Conservation (phyloP, 1,284 basidiomycete genomes). For the Puccinia horiana region DNA sequence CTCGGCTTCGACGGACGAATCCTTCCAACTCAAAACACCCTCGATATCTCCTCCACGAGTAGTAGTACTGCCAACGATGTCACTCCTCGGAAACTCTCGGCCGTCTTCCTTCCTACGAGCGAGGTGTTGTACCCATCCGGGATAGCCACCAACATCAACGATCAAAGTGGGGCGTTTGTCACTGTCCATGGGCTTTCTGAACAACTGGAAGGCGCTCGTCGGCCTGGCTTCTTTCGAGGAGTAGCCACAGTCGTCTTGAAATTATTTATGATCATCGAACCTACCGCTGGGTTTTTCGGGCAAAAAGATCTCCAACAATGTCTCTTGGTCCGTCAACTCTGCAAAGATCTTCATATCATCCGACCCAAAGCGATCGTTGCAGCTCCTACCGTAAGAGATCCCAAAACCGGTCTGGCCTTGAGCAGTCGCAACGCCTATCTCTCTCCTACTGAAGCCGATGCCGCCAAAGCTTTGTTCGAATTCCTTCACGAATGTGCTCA, state of each 20-base stretch:
- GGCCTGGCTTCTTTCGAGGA: constrained; percentile 91
- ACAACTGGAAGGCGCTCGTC: constrained; percentile 78
- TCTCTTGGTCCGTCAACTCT: constrained; percentile 79
- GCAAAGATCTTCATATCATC: constrained; percentile 75
- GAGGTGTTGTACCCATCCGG: constrained; percentile 86
- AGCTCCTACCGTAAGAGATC: constrained; percentile 73
- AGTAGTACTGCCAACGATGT: background rate
- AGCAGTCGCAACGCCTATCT: constrained; percentile 91
- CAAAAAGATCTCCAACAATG: constrained; percentile 99
- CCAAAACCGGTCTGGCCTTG: constrained; percentile 71
- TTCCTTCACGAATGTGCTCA: background rate
- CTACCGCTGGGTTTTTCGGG: constrained; percentile 77
- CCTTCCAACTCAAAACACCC: background rate
- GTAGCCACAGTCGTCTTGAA: constrained; percentile 95
- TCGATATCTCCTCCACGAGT: too few species aligned
- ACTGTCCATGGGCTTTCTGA: constrained; percentile 81
- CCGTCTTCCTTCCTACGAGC: constrained; percentile 76
- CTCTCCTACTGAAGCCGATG: constrained; percentile 65
- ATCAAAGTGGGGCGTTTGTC: constrained; percentile 84
- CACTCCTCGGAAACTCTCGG: constrained; percentile 58
- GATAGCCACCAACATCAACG: constrained; percentile 73
- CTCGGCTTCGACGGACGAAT: constrained; percentile 39
- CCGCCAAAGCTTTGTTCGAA: background rate
- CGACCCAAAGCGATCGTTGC: constrained; percentile 75
- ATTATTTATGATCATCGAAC: constrained; percentile 87